These are phyloP conservation scores for Phaeotremella fagi DNA, from an alignment of 768 basidiomycete species.

Conservation along the genomic window DNA sequence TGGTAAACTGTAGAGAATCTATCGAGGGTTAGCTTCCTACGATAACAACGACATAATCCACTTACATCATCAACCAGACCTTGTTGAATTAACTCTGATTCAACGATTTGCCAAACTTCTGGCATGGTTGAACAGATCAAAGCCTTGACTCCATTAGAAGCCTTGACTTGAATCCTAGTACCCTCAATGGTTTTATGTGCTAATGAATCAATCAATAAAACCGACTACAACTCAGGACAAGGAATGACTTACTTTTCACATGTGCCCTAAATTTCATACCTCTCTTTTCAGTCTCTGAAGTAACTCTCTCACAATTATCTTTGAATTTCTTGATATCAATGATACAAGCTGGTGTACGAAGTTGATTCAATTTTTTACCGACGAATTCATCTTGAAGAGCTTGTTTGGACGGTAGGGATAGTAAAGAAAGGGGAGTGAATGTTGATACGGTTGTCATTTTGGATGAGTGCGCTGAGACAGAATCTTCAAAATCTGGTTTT, in stretches of 20 bases:
- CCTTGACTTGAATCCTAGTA: constrained; percentile 62
- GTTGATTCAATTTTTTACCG: constrained; percentile 56
- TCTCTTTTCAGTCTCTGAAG: constrained; percentile 61
- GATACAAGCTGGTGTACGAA: constrained; percentile 73
- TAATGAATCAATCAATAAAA: too few species aligned
- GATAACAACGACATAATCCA: constrained; percentile 6
- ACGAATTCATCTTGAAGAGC: constrained; percentile 50
- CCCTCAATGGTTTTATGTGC: constrained; percentile 66
- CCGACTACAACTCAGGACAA: too few species aligned
- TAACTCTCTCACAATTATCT: constrained; percentile 70
- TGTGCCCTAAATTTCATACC: constrained; percentile 73
- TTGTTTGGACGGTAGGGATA: constrained; percentile 25
- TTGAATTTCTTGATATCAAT: constrained; percentile 70
- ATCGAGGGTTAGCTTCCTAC: constrained; percentile 7
- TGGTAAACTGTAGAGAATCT: constrained; percentile 81
- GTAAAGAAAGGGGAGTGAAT: constrained; percentile 26
- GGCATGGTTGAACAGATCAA: constrained; percentile 76
- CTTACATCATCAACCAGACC: constrained; percentile 72
- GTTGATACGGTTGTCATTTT: too few species aligned
- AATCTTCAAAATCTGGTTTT: too few species aligned
- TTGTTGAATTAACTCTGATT: constrained; percentile 64
- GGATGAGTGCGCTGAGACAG: too few species aligned
- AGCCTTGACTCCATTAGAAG: constrained; percentile 55
- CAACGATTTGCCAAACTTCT: constrained; percentile 73
- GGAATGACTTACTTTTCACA: constrained; percentile 58